Percentiles rank a stretch among this genome's conserved stretches.
phyloP scores from a whole-genome alignment of 106 monocot genomes.

The Allium sativum region DNA sequence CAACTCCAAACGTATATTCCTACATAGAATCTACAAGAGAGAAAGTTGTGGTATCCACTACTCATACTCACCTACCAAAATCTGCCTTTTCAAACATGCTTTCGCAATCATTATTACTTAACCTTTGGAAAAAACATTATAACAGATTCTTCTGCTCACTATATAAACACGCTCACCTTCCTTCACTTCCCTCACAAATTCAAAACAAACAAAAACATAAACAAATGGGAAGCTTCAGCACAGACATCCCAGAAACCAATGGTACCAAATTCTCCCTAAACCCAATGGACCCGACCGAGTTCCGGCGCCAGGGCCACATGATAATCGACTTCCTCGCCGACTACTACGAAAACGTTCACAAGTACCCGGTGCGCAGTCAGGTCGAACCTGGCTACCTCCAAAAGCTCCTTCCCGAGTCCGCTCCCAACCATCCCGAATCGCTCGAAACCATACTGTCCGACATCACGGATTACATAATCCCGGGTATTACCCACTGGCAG shows the following conservation, averaged over 20 bases:
- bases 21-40: no score
- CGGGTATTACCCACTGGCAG: conserved; percentile 17
- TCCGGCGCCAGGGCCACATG: conserved; percentile 12
- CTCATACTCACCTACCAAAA: no score
- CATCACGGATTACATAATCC: conserved; percentile 4
- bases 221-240: conserved; percentile 2
- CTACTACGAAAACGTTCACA: conserved; percentile 11
- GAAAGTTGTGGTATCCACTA: no score
- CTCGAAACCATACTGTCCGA: conserved; percentile 7
- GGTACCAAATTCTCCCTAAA: neutral
- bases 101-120: no score
- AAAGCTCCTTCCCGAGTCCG: conserved; percentile 7
- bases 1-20: no score
- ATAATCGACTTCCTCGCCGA: conserved; percentile 17
- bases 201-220: neutral
- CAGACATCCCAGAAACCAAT: neutral
- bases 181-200: no score
- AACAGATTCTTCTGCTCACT: no score
- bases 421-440: conserved; percentile 5
- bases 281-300: conserved; percentile 24
- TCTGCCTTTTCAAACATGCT: no score
- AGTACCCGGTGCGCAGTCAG: conserved; percentile 16
- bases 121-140: no score
- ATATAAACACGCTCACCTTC: no score
- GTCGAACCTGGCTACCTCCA: conserved; percentile 16